Evolutionary conservation across 2,329 filamentous ascomycete genomes (phyloP), one percentile per base, ranked within the genome.

Genomic region (Pseudogymnoascus sp.): DNA sequence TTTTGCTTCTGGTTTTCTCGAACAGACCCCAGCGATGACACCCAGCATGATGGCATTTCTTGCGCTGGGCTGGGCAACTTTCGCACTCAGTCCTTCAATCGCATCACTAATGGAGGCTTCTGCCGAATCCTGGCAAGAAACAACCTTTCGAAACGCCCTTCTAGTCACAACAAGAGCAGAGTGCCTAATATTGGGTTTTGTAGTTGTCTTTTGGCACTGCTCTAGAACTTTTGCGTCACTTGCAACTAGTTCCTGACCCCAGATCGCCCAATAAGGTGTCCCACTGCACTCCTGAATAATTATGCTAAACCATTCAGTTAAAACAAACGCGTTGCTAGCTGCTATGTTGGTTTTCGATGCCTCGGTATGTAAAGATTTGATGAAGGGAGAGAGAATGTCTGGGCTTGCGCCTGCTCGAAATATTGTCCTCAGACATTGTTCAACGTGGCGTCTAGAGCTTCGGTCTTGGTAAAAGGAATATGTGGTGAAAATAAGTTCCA

Each of bases 391-490:
- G 60, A 95, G 77, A 26, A 83, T 75, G 40, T 86, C 81, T 31
- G 81, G 77, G 60, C 88, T 80, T 16, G 80, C 71, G n/a, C 76
- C 77, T 62, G 79, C 80, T 63, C 81, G 81, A 64, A 93, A 81
- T 68, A 93, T 80, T 61, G 85, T 81, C 67, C 81, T 78, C 64
- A 99, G 81, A 73, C 93, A 96, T 77, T 83, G 81, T 74, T 96
- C 90, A 34, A 92, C 91, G 39, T 91, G 91, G 69, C 86, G 83
- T 69, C 95, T 86, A 51, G 95, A 97, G 68, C 85, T 80, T 70
- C 93, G 86, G 77, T 99, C 95, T 75, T 86, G 79, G 76, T 97
- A 99, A 69, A 89, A 86, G 66, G 90, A 85, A 73, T 97, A 92
- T 61, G 93, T 97, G 73, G 86, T 86, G 77, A 97, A 93, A 34